phyloP scores from a whole-genome alignment of 306 rosid genomes.

The Rosa chinensis region DNA sequence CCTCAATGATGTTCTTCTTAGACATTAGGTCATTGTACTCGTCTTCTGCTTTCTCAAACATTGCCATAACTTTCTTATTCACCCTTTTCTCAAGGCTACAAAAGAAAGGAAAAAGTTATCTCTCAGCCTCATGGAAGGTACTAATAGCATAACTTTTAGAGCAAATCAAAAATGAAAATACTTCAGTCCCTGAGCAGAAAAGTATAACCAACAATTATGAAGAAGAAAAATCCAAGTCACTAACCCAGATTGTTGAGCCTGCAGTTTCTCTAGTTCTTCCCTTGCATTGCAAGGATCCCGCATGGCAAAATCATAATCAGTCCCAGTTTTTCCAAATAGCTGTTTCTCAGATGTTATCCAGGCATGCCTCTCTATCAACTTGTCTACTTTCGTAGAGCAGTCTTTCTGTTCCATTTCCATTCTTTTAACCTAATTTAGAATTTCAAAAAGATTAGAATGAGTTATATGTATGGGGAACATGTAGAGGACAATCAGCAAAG shows the following conservation, averaged over 20 bases:
- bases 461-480: constrained; percentile 2
- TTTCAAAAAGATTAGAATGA: constrained; percentile 24
- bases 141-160: neutral
- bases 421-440: constrained; percentile 56
- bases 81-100: constrained; percentile 98
- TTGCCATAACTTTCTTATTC: constrained; percentile 98
- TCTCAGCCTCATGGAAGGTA: constrained; percentile 22
- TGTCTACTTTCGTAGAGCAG: constrained; percentile 81
- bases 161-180: constrained; percentile 2
- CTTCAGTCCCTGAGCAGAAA: neutral
- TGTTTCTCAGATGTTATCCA: constrained; percentile 94
- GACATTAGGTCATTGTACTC: constrained; percentile 92
- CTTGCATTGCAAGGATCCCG: constrained; percentile 68
- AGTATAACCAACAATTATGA: neutral
- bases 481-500: constrained; percentile 9
- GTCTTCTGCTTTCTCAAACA: constrained; percentile 99
- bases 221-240: constrained; percentile 29
- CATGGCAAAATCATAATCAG: constrained; percentile 87
- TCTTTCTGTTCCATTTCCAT: constrained; percentile 88
- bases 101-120: constrained; percentile 8
- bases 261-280: constrained; percentile 71
- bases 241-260: constrained; percentile 86
- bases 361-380: constrained; percentile 82
- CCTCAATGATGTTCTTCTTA: constrained; percentile 97
- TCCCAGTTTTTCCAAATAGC: constrained; percentile 77